These are phyloP conservation scores for Podosphaera xanthii DNA, from an alignment of 2,329 filamentous ascomycete genomes.

Conservation along the genomic window DNA sequence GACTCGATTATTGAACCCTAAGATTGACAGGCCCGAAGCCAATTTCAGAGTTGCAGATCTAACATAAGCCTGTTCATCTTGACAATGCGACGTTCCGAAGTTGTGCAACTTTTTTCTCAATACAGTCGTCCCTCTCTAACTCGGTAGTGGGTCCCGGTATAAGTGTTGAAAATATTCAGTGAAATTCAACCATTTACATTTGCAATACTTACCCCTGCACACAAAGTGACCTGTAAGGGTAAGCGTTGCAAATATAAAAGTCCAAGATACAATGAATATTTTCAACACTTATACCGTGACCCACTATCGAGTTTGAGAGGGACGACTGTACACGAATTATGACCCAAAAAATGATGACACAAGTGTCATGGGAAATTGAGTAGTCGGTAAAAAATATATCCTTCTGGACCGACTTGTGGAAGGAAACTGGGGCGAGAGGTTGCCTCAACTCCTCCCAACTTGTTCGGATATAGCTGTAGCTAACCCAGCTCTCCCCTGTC, in stretches of 20 bases:
- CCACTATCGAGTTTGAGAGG: too few relatives aligned
- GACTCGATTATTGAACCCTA: background rate
- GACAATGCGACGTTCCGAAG: conserved; percentile 1
- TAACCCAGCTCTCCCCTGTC: background rate
- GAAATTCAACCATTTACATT: too few relatives aligned
- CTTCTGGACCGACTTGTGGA: background rate
- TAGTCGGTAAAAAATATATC: background rate
- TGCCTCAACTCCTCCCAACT: background rate
- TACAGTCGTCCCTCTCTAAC: background rate
- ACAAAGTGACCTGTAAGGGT: too few relatives aligned
- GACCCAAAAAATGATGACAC: background rate
- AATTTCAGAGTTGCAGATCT: background rate
- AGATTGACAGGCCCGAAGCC: background rate
- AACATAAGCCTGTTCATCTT: background rate
- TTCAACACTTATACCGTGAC: too few relatives aligned
- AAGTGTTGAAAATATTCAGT: too few relatives aligned
- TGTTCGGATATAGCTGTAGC: background rate
- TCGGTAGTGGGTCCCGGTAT: too few relatives aligned
- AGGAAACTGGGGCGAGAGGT: background rate
- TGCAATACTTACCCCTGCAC: too few relatives aligned
- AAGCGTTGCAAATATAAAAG: too few relatives aligned
- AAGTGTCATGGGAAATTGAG: background rate
- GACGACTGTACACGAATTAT: background rate
- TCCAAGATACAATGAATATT: conserved; percentile 12
- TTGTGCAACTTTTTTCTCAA: conserved; percentile 14